A percentile compares a stretch with the other conserved stretches of the same genome.
Evolutionary conservation across 768 basidiomycete genomes (phyloP).

Genomic region (Hericium erinaceus): DNA sequence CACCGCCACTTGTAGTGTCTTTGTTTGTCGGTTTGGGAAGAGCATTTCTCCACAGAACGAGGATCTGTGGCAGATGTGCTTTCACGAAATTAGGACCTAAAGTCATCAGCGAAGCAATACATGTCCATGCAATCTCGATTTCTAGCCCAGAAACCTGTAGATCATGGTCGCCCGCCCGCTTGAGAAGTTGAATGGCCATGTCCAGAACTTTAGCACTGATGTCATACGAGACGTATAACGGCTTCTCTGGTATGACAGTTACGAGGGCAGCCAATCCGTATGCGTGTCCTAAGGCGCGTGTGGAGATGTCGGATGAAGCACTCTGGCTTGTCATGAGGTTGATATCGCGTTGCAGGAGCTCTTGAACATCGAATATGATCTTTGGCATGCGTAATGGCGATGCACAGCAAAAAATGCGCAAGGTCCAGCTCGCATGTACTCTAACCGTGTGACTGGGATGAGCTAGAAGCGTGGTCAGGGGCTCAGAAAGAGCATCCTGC

Average conservation of each 20-base stretch:
- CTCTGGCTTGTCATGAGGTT: conserved; percentile 61
- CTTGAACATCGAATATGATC: conserved; percentile 65
- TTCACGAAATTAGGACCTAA: conserved; percentile 92
- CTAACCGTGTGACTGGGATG: conserved; percentile 88
- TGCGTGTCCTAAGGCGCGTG: conserved; percentile 76
- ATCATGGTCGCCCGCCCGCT: conserved; percentile 86
- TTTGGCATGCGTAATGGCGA: conserved; percentile 81
- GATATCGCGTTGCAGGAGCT: conserved; percentile 79
- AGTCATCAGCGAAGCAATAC: conserved; percentile 84
- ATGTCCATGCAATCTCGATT: conserved; percentile 90
- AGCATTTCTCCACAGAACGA: conserved; percentile 96
- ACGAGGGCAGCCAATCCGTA: conserved; percentile 86
- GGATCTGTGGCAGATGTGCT: conserved; percentile 84
- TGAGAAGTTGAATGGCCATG: conserved; percentile 82
- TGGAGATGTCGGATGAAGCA: conserved; percentile 58
- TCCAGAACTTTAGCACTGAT: conserved; percentile 86
- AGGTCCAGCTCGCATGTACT: conserved; percentile 76
- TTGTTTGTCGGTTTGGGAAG: conserved; percentile 91
- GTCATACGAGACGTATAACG: conserved; percentile 92
- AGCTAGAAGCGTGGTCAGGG: conserved; percentile 72
- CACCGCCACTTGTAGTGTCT: conserved; percentile 51
- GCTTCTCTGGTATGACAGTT: conserved; percentile 75
- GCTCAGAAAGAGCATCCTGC: conserved; percentile 74
- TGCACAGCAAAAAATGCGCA: conserved; percentile 85
- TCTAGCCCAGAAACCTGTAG: conserved; percentile 73